Evolutionary conservation across 1,284 basidiomycete species (phyloP).

Genomic region (Xanthoconium separans): DNA sequence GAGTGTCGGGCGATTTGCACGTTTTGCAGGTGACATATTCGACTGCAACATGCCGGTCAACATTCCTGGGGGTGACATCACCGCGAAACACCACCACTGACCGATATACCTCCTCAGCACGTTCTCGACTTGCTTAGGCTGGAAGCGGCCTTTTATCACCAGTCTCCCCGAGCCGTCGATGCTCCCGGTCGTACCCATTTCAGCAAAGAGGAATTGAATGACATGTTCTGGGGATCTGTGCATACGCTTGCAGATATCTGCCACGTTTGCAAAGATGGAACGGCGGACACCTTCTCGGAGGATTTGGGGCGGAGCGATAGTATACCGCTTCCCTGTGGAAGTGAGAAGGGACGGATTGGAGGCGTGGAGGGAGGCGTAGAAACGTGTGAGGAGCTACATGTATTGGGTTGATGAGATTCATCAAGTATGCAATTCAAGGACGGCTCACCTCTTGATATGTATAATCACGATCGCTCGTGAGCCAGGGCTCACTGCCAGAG

Average conservation of each 20-base stretch:
- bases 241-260: conserved; percentile 98
- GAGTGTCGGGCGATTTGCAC: conserved; percentile 97
- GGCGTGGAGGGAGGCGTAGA: conserved; percentile 89
- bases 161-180: conserved; percentile 92
- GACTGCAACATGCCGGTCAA: conserved; percentile 48
- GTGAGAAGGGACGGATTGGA: conserved; percentile 93
- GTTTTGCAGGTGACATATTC: conserved; percentile 99
- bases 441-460: conserved; percentile 81
- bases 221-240: conserved; percentile 99
- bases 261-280: conserved; percentile 94
- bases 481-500: conserved; percentile 80
- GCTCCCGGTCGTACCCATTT: conserved; percentile 97
- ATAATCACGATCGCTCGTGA: conserved; percentile 92
- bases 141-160: conserved; percentile 97
- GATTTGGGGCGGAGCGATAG: conserved; percentile 95
- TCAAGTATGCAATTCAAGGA: not conserved
- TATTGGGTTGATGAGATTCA: not conserved
- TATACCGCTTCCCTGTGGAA: conserved; percentile 88
- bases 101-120: conserved; percentile 96
- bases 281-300: conserved; percentile 96
- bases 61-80: not conserved
- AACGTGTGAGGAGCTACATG: conserved; percentile 83
- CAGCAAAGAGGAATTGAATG: conserved; percentile 96
- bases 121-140: conserved; percentile 99
- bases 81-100: conserved; percentile 37